Evolutionary conservation across 345 rosid species (phyloP).

Genomic region (Ceriops decandra): DNA sequence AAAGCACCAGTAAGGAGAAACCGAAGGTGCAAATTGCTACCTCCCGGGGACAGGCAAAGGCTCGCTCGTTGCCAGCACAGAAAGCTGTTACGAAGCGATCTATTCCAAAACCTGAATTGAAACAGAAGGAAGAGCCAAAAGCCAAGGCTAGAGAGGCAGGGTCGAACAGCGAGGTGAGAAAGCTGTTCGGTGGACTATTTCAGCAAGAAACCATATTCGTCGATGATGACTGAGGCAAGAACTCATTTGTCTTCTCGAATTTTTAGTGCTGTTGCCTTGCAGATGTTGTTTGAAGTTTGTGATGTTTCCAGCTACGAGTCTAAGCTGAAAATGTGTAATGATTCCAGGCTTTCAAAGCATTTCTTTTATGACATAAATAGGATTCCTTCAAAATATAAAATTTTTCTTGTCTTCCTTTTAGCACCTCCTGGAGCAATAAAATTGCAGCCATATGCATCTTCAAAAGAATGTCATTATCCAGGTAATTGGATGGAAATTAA

Average conservation of each 20-base stretch:
- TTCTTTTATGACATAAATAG: not conserved
- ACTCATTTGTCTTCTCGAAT: conserved; percentile 1
- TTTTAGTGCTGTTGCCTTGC: not conserved
- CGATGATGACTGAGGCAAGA: conserved; percentile 57
- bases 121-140: conserved; percentile 30
- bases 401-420: too few species aligned
- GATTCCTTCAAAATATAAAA: conserved; percentile 1
- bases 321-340: not conserved
- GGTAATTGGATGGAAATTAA: too few species aligned
- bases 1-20: conserved; percentile 38
- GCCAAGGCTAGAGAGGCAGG: conserved; percentile 34
- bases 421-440: too few species aligned
- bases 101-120: conserved; percentile 19
- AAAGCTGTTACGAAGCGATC: conserved; percentile 55
- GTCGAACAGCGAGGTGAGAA: conserved; percentile 60
- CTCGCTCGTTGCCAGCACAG: conserved; percentile 51
- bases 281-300: conserved; percentile 12
- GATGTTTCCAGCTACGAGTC: not conserved
- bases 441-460: too few species aligned
- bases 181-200: conserved; percentile 83
- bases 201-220: conserved; percentile 85
- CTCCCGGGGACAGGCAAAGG: conserved; percentile 80
- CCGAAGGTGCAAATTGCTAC: conserved; percentile 74
- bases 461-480: too few species aligned
- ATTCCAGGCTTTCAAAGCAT: conserved; percentile 2